These are phyloP conservation scores for Jamesozyma jinghongensis DNA, from an alignment of 805 yeast species.

Conservation along the genomic window DNA sequence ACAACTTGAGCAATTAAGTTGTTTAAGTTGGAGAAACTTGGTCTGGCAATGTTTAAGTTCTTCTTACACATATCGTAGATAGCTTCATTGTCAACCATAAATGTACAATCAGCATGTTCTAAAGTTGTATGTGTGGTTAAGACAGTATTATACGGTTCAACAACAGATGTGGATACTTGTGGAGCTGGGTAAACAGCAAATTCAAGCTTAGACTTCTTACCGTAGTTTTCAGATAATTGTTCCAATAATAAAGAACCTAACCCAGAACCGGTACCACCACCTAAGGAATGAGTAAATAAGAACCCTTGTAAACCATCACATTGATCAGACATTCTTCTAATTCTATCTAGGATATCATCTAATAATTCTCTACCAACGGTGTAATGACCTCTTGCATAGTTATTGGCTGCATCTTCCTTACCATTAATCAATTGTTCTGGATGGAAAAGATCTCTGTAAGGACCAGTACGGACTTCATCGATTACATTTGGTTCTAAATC, in stretches of 20 bases:
- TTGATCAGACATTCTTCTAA: conserved; percentile 93
- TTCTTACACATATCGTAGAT: conserved; percentile 97
- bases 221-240: conserved; percentile 84
- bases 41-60: conserved; percentile 89
- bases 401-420: conserved; percentile 98
- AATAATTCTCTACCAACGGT: conserved; percentile 93
- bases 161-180: conserved; percentile 93
- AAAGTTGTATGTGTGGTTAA: conserved; percentile 94
- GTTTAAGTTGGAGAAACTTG: conserved; percentile 78
- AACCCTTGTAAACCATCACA: conserved; percentile 98
- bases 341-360: conserved; percentile 90
- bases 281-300: conserved; percentile 91
- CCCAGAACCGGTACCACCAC: conserved; percentile 99
- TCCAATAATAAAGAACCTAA: conserved; percentile 90
- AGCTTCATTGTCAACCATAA: conserved; percentile 99
- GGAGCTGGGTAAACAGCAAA: conserved; percentile 99
- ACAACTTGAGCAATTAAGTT: conserved; percentile 95
- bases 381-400: conserved; percentile 98
- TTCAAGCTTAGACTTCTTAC: conserved; percentile 93
- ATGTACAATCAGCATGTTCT: conserved; percentile 98
- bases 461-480: conserved; percentile 95
- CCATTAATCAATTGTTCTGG: conserved; percentile 97
- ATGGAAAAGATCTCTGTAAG: conserved; percentile 85
- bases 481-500: conserved; percentile 97
- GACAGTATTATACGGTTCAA: conserved; percentile 97